Base-by-base conservation (phyloP, 306 rosid species). In the Dryas drummondii region DNA sequence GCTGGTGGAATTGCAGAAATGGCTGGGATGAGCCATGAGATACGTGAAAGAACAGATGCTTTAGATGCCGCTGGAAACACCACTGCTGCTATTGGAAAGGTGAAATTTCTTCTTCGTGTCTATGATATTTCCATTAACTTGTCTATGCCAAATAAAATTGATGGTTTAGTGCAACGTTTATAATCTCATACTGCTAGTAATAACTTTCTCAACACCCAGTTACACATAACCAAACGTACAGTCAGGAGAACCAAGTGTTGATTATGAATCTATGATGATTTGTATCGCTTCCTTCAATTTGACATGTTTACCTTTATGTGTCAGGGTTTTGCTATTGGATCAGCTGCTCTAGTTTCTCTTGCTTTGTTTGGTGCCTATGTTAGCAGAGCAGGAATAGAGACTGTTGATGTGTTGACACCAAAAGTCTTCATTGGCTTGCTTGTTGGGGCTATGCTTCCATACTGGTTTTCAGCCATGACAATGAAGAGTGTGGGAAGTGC, bases 1-100 rank as follows among this genome's bases (percentile, higher is more conserved):
- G 91, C 90, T 58, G 94, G 94, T 49, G 91, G 91, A 41, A 85
- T 87, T 71, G 94, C 96, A 5, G 96, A 86, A 86, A 89, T 87
- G 91, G 90, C 87, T 5, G 94, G 91, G 42, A 84, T 90, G 96
- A 82, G 90, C 77, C 91, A 86, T 13, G 82, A 79, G 79, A 74
- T 87, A 55, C 89, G 94, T 0, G 91, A 87, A 73, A 80, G 90
- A 75, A 89, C 94, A 1, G 91, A 89, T 41, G 91, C 94, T 76
- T 74, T 89, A 71, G 94, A 89, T 56, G 90, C 91, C 61, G 96
- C 96, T 9, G 96, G 96, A 70, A 89, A 90, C 83, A 90, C 96
- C 27, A 90, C 96, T 5, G 96, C 91, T 16, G 91, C 96, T 47
- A 90, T 90, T 73, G 96, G 96, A 77, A 87, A 87, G 96, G 96